Base-by-base conservation (phyloP, 73 alveolate species). In the Blepharisma japonicum region DNA sequence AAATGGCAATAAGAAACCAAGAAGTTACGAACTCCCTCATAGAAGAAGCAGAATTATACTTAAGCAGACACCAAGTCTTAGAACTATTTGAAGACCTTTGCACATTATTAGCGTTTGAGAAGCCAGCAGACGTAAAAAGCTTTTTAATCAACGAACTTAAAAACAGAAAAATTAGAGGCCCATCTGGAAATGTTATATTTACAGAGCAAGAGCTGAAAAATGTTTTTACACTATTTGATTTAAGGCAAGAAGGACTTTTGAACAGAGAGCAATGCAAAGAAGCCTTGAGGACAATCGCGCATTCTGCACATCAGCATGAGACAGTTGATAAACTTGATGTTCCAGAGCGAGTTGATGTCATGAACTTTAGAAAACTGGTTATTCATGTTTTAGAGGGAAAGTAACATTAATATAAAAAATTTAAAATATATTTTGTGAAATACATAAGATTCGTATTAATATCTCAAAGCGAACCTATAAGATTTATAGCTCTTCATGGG, bases 151-250 rank as follows among this genome's bases (percentile, higher is more conserved):
- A 85, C 68, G 68, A 68, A 50, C 86, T 89, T 7, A 89, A 84
- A 82, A 81, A 86, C 46, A 80, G 95, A 42, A 84, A 85, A 68
- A 85, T 71, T 66, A 79, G 79, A 11, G 95, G 92, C 1, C 56
- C 82, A 23, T 72, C 80, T 14, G 80, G 80, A 39, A 11, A 70
- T 14, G 48, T 87, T 50, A 92, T 88, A 14, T 88, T 83, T 71
- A 84, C 85, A 68, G 95, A 84, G 25, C 84, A 92, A 0, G 95
- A 84, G 55, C 71, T 88, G 32, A 78, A 88, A 56, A 88, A 88
- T 80, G 84, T 88, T 51, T 88, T 84, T 81, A 82, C 83, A 25
- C 85, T 88, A 6, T 88, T 80, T 61, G 95, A 88, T 50, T 71
- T 84, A 2, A 83, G 84, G 74, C 85, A 87, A 14, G 89, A 89